These are phyloP conservation scores for Taphrina wiesneri DNA, from an alignment of 1,139 yeast species.

Conservation along the genomic window DNA sequence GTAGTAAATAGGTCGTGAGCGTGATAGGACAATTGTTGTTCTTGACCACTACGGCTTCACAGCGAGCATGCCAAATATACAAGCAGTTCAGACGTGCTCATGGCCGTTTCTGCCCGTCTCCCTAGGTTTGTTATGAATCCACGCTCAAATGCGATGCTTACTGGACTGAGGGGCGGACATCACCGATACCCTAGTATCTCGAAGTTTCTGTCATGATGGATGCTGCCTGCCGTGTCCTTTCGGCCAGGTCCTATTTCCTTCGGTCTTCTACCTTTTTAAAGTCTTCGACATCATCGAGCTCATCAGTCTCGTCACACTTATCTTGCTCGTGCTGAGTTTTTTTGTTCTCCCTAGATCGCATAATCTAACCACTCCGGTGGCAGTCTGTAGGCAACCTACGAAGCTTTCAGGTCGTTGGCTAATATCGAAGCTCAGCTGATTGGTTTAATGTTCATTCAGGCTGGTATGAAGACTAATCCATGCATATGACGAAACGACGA, in stretches of 20 bases:
- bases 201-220: not conserved
- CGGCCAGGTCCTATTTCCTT: not conserved
- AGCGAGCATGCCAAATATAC: not conserved
- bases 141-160: not conserved
- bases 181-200: not conserved
- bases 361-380: slow-evolving; percentile 9
- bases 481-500: not conserved
- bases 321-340: slow-evolving; percentile 1
- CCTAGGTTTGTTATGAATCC: not conserved
- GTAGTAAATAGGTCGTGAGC: no score
- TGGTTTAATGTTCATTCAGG: slow-evolving; percentile 3
- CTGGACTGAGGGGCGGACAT: not conserved
- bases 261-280: not conserved
- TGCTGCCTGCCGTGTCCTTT: slow-evolving; percentile 10
- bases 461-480: not conserved
- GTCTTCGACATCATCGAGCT: not conserved
- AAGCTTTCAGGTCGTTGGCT: not conserved
- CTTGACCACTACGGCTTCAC: no score
- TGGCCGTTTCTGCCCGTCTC: slow-evolving; percentile 7
- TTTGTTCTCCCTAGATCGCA: not conserved
- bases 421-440: not conserved
- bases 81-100: not conserved
- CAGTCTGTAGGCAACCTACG: not conserved
- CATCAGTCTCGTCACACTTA: slow-evolving; percentile 3
- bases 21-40: no score